Base-by-base conservation (phyloP, 306 rosid genomes). In the Echinosophora koreensis region DNA sequence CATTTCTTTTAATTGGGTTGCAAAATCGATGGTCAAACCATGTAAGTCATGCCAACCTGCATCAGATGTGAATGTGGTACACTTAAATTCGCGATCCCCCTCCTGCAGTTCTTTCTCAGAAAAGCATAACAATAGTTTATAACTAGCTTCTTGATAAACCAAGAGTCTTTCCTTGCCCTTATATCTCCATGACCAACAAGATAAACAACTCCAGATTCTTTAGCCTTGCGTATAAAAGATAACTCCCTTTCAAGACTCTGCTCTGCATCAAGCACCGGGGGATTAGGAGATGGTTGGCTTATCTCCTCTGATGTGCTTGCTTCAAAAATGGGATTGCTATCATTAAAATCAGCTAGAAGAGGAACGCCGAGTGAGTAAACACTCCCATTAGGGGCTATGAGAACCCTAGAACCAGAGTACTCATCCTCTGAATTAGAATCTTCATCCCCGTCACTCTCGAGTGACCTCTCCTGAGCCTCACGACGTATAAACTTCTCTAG, bases 101-200 rank as follows among this genome's bases (percentile, higher is more conserved):
- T 85, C 81, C 97, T 70, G 90, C 98, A 90, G 72, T 94, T 92
- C 79, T 92, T 94, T 81, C 97, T 90, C 77, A 94, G 73, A 75
- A 90, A 94, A 5, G 97, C 92, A 39, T 94, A 94, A 55, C 92
- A 94, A 87, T 94, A 94, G 68, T 94, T 94, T 80, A 94, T 89
- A 70, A 89, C 71, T 27, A 94, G 86, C 88, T 94, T 94, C 91
- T 92, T 94, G 16, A 88, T 81, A 65, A 94, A 94, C 97, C 98
- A 94, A 12, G 98, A 92, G 58, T 92, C 90, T 85, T 94, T 94
- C 81, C 88, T 85, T 18, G 98, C 98, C 81, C 97, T 87, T 54
- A 94, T 92, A 75, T 94, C 98, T 51, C 98, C 98, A 38, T 92
- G 97, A 76, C 98, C 97, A 55, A 94, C 90, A 84, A 90, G 98